phyloP scores from a whole-genome alignment of 2,329 filamentous ascomycete genomes.

The Scedosporium minutisporum region DNA sequence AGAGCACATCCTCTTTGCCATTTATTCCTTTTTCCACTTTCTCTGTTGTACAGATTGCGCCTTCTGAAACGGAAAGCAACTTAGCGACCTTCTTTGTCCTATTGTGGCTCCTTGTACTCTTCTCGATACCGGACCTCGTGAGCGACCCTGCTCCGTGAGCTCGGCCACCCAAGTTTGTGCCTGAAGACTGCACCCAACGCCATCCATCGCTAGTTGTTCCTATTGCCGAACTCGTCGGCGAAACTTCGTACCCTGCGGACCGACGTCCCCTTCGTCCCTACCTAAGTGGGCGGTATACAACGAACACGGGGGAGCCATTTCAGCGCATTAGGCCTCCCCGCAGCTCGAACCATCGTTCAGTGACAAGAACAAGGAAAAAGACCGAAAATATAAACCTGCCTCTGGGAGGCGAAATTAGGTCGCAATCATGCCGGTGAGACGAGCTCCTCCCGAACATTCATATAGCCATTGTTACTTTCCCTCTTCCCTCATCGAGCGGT shows the following conservation, averaged over 20 bases:
- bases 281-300: too few species aligned
- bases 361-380: too few species aligned
- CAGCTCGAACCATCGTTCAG: too few species aligned
- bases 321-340: too few species aligned
- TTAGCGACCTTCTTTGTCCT: not conserved
- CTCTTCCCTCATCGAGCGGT: not conserved
- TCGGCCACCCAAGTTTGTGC: not conserved
- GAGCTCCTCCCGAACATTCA: too few species aligned
- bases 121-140: not conserved
- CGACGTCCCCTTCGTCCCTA: not conserved
- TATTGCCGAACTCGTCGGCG: too few species aligned
- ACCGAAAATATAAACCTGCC: too few species aligned
- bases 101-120: not conserved
- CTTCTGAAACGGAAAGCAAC: not conserved
- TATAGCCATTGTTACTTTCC: not conserved
- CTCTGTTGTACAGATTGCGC: not conserved
- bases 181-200: not conserved
- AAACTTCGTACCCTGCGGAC: too few species aligned
- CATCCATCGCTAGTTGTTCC: not conserved
- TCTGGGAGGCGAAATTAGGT: too few species aligned
- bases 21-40: not conserved
- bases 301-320: too few species aligned
- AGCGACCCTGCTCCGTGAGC: not conserved
- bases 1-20: not conserved
- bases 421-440: too few species aligned